Evolutionary conservation across 179 eudicot species (phyloP), one percentile per base, ranked within the genome.

Genomic region (Silene vulgaris): DNA sequence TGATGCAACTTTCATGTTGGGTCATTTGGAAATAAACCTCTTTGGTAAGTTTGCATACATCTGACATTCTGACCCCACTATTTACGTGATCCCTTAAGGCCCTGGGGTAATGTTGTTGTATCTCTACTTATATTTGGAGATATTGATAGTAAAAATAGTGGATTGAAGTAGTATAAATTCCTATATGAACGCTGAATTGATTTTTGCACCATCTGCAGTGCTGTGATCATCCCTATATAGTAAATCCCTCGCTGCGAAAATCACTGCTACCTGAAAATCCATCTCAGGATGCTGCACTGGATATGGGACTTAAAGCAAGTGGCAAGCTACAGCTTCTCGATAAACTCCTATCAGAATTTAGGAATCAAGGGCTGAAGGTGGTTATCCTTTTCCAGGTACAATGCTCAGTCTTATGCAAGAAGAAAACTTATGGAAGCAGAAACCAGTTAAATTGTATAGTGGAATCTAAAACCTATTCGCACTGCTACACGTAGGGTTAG

Each of bases 191-290:
- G 56, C 23, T 69, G 17, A 14, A 17, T 76, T 62, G 73, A 61
- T 63, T 72, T 74, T 50, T 72, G 70, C n/a, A 30, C 62, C 48
- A 21, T 74, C 78, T 75, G 74, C 82, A 95, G 99, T 89, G 93
- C 71, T 95, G 99, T 81, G 90, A 93, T 82, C 99, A 95, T 80
- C 99, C 99, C 16, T 95, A 90, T 78, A 69, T 89, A 23, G 83
- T 83, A 75, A 88, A 93, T 64, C 73, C 72, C 40, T 74, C 71
- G 43, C 74, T 93, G 73, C 95, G 90, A 82, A 21, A 54, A 16
- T 74, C 75, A 40, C 40, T 71, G 74, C 83, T 90, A 48, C 79
- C 83, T 45, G 82, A 86, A 75, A 84, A 72, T 26, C 63, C 73
- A 35, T 1, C 85, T 14, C 74, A 23, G 3, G 80, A 52, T 60